Evolutionary conservation across 345 rosid species (phyloP), one percentile per base, ranked within the genome.

Genomic region (Citrus mangshanensis): DNA sequence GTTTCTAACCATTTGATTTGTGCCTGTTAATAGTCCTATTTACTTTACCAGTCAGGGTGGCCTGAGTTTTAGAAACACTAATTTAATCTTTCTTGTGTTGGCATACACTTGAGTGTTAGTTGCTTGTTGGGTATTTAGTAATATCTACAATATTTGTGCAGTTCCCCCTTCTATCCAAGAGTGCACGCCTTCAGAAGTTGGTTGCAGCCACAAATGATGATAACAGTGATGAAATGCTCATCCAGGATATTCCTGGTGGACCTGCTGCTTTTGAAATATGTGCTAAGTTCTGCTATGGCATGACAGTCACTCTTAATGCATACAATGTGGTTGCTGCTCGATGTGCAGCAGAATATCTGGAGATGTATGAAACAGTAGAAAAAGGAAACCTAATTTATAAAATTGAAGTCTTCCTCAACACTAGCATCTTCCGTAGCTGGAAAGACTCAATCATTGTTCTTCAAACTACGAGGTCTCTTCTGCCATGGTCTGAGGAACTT

Each of bases 281-380:
- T 75, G 93, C 92, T 3, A 95, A 95, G 74, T 95, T 95, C 83
- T 95, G 98, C 83, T 95, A 95, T 60, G 98, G 98, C 19, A 93
- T 95, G 92, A 87, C 86, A 1, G 98, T 95, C 72, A 93, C 98
- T 9, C 94, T 95, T 80, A 93, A 92, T 27, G 93, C 98, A 3
- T 93, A 92, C 87, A 92, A 93, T 80, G 95, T 92, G 14, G 94
- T 92, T 21, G 92, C 93, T 7, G 92, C 91, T 66, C 89, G 94
- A 30, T 95, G 98, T 79, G 98, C 94, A 5, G 97, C 97, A 0
- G 94, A 92, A 55, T 92, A 89, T 87, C 87, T 92, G 1, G 91
- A 90, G 81, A 92, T 92, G 94, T 86, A 81, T 14, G 94, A 92
- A 72, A 75, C 87, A 0, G 59, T 87, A 7, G 94, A 90, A 59